Evolutionary conservation across 192 early-diverging fungal species (phyloP), one percentile per base, ranked within the genome.

Genomic region (Backusella tuberculispora): DNA sequence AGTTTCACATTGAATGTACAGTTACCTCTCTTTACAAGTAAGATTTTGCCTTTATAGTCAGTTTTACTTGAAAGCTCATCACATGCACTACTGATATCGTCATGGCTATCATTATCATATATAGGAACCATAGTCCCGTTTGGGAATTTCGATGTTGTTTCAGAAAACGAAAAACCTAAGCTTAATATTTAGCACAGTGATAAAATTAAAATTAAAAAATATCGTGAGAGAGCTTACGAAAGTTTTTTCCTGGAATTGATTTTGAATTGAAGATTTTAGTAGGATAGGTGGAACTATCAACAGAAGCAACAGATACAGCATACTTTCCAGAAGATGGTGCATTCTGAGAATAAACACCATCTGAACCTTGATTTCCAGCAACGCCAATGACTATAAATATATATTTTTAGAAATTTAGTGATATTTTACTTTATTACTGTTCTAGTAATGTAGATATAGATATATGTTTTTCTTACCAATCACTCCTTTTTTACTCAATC

Each of bases 1-100:
- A 88, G 65, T 81, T 95, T 95, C 45, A 80, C 70, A 7, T 76
- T 81, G 78, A 93, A 91, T 0, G 78, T 83, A 46, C 93, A 95
- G 17, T 76, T 81, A 4, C 92, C 92, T 47, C 92, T 90, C 43
- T 85, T 85, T 44, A 93, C 80, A 38, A 95, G 69, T n/a, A 84
- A 77, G 17, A 90, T 85, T 69, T 90, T 86, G 2, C 83, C 81
- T 0, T 69, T 76, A 26, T 89, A 75, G 63, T 71, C 66, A 0
- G 47, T 48, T 69, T 84, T 60, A 50, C 88, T 90, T 0, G 83
- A 87, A 41, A 89, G 85, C 17, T 79, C 78, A 0, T 82, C 76
- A n/a, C 53, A 60, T 60, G 21, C 53, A 26, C 24, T 24, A 60
- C 53, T 26, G 21, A 60, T 60, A 24, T 26, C 53, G 9, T 60